A percentile compares a stretch with the other conserved stretches of the same genome.
These are phyloP conservation scores for Cladosporium velox DNA, from an alignment of 2,329 filamentous ascomycete species.

Conservation along the genomic window DNA sequence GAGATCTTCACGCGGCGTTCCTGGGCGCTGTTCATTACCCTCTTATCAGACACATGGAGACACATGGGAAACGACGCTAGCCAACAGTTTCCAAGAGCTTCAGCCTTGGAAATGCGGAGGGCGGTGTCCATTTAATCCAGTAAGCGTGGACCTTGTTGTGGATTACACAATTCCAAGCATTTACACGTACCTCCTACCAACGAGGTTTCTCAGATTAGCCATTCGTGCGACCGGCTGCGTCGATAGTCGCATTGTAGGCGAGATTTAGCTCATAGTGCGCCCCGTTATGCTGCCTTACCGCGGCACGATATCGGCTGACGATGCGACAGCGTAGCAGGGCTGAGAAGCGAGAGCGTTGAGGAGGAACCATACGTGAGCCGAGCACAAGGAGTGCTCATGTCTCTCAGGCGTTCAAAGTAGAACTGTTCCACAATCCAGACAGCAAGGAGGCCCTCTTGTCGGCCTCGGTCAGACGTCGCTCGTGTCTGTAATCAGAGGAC, in stretches of 20 bases:
- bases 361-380: neutral
- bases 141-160: neutral
- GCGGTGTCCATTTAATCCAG: neutral
- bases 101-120: slow-evolving; percentile 7
- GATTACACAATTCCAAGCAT: slow-evolving; percentile 2
- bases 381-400: neutral
- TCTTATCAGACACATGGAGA: slow-evolving; percentile 3
- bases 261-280: neutral
- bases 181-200: neutral
- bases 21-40: neutral
- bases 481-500: neutral
- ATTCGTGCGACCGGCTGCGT: neutral
- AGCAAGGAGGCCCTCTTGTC: neutral
- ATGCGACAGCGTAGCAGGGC: neutral
- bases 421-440: neutral
- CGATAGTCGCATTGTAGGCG: neutral
- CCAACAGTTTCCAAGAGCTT: neutral
- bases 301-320: neutral
- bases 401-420: neutral
- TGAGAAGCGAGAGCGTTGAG: neutral
- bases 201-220: neutral
- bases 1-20: slow-evolving; percentile 8
- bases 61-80: neutral
- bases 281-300: neutral
- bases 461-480: neutral